A percentile compares a stretch with the other conserved stretches of the same genome.
Conservation (phyloP, 176 grass and related monocot genomes). For the Carex cristatella region DNA sequence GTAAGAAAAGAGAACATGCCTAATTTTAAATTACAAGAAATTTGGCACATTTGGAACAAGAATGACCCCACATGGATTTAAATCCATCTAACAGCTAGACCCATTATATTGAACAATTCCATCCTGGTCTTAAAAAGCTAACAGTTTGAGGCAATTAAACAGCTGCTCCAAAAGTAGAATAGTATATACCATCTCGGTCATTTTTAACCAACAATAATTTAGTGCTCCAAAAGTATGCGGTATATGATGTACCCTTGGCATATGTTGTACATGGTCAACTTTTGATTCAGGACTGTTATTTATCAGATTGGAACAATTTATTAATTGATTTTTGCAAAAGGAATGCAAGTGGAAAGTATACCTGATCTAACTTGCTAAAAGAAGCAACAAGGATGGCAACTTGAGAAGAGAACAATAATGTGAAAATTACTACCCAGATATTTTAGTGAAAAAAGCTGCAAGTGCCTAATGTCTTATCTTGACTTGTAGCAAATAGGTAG, state of each 20-base stretch:
- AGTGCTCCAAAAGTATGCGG: not conserved
- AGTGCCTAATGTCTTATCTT: not conserved
- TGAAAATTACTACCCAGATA: not conserved
- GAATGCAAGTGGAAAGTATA: not conserved
- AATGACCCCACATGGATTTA: not conserved
- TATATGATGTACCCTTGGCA: not conserved
- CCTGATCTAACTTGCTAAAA: not conserved
- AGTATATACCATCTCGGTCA: too few relatives aligned
- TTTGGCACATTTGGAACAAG: not conserved
- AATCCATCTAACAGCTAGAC: not conserved
- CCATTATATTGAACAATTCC: not conserved
- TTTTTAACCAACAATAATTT: not conserved
- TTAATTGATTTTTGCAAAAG: not conserved
- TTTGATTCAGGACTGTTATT: not conserved
- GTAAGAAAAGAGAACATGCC: not conserved
- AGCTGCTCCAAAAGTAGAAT: not conserved
- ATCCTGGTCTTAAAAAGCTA: not conserved
- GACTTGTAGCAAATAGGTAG: not conserved
- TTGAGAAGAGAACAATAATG: conserved; percentile 1
- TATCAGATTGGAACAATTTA: not conserved
- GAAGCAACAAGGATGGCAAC: not conserved
- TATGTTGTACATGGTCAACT: not conserved
- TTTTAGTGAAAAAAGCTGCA: not conserved
- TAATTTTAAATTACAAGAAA: not conserved
- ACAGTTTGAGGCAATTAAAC: not conserved